Percentiles rank a stretch among this genome's conserved stretches.
phyloP scores from a whole-genome alignment of 176 grass and related monocot species.

The Hordeum vulgare region DNA sequence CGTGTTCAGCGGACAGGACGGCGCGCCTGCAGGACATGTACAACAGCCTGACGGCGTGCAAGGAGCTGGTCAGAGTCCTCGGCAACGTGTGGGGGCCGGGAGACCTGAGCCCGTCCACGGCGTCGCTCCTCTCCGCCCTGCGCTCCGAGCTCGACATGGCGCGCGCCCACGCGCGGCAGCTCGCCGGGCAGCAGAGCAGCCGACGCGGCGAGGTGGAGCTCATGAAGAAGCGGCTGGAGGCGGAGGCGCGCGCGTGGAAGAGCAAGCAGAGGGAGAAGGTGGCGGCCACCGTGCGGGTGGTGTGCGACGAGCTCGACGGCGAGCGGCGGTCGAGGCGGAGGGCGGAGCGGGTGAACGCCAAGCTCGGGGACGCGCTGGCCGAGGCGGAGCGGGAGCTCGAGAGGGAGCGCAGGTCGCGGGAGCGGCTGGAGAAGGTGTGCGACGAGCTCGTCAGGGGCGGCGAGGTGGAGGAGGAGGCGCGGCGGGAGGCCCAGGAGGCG shows the following conservation, averaged over 20 bases:
- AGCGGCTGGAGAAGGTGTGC: conserved; percentile 50
- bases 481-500: conserved; percentile 32
- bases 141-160: conserved; percentile 48
- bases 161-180: conserved; percentile 21
- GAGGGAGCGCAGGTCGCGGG: conserved; percentile 51
- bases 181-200: conserved; percentile 19
- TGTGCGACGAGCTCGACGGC: conserved; percentile 40
- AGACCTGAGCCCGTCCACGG: conserved; percentile 32
- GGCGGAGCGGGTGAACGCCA: conserved; percentile 46
- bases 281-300: conserved; percentile 14
- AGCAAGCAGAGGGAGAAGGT: conserved; percentile 56
- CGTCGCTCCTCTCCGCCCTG: conserved; percentile 55
- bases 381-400: conserved; percentile 46
- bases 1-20: background rate
- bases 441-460: conserved; percentile 43
- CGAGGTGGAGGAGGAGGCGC: conserved; percentile 59
- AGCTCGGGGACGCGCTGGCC: conserved; percentile 46
- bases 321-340: conserved; percentile 52
- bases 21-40: conserved; percentile 42
- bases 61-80: conserved; percentile 59
- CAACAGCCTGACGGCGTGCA: conserved; percentile 50
- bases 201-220: background rate
- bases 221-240: background rate
- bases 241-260: conserved; percentile 53
- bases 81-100: conserved; percentile 27